Conservation (phyloP, 805 yeast genomes). For the Yamadazyma akitaensis region DNA sequence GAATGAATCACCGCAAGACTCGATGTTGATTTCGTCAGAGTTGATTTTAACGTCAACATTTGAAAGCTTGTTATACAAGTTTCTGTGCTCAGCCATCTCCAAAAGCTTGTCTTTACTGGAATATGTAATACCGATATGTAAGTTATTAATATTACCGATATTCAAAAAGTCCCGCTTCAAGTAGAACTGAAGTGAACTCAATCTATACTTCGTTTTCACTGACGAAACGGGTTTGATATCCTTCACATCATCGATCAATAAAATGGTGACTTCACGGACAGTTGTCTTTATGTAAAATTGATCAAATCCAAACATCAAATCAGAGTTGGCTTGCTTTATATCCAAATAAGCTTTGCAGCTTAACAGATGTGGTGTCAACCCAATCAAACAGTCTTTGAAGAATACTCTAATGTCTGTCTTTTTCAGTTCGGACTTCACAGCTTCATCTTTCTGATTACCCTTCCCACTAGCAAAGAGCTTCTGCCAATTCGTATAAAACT, state of each 20-base stretch:
- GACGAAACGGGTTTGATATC: constrained; percentile 6
- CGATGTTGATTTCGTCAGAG: constrained; percentile 47
- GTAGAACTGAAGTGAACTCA: neutral
- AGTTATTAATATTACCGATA: constrained; percentile 45
- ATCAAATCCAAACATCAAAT: constrained; percentile 34
- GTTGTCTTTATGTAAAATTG: constrained; percentile 41
- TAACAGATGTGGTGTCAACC: constrained; percentile 61
- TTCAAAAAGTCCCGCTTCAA: constrained; percentile 45
- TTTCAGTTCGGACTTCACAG: neutral
- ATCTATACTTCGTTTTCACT: neutral
- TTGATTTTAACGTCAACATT: constrained; percentile 45
- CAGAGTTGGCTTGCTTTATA: constrained; percentile 53
- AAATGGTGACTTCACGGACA: constrained; percentile 46
- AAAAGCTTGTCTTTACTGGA: constrained; percentile 6
- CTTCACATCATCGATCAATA: constrained; percentile 61
- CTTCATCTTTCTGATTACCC: neutral
- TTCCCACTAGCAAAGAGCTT: constrained; percentile 4
- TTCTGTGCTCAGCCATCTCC: constrained; percentile 1
- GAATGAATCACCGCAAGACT: constrained; percentile 81
- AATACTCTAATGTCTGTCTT: constrained; percentile 29
- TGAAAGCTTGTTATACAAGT: constrained; percentile 18
- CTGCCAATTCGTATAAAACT: constrained; percentile 14
- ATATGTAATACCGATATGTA: constrained; percentile 29
- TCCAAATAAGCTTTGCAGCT: constrained; percentile 51
- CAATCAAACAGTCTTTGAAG: constrained; percentile 54